phyloP scores from a whole-genome alignment of 305 asterid genomes.

The Fraxinus nigra region DNA sequence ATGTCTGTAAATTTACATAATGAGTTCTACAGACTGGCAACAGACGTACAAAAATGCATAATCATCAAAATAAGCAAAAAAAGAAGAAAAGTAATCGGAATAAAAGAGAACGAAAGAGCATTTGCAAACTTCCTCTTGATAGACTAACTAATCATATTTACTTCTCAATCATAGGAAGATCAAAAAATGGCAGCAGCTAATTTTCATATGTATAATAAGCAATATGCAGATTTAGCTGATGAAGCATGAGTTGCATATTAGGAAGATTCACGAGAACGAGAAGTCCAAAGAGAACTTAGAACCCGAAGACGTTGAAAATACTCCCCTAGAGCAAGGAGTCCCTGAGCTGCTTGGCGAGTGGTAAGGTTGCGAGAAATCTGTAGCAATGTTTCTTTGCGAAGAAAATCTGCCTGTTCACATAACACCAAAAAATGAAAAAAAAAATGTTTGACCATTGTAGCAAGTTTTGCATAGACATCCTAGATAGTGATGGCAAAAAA shows the following conservation, averaged over 20 bases:
- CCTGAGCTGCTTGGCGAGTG: constrained; percentile 61
- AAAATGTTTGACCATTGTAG: neutral
- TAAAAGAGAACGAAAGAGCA: constrained; percentile 6
- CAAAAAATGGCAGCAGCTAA: constrained; percentile 38
- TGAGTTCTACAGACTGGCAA: constrained; percentile 8
- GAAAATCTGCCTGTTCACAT: constrained; percentile 75
- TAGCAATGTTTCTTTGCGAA: constrained; percentile 66
- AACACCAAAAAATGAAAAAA: neutral
- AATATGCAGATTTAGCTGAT: constrained; percentile 16
- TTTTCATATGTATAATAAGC: constrained; percentile 24
- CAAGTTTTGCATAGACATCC: neutral
- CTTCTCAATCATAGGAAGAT: constrained; percentile 32
- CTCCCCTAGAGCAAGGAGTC: constrained; percentile 73
- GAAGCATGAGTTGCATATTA: constrained; percentile 21
- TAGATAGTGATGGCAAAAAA: no score
- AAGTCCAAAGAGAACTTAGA: constrained; percentile 60
- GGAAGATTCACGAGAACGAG: constrained; percentile 42
- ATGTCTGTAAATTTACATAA: constrained; percentile 23
- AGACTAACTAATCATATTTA: constrained; percentile 39
- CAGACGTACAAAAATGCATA: constrained; percentile 5
- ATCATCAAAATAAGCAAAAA: neutral
- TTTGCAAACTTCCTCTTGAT: constrained; percentile 39
- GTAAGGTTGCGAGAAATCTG: constrained; percentile 63
- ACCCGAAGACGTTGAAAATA: constrained; percentile 66
- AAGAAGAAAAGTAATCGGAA: neutral